Percentiles rank a stretch among this genome's conserved stretches.
These are phyloP conservation scores for Plasmodium inui DNA, from an alignment of 169 alveolate genomes.

Conservation along the genomic window DNA sequence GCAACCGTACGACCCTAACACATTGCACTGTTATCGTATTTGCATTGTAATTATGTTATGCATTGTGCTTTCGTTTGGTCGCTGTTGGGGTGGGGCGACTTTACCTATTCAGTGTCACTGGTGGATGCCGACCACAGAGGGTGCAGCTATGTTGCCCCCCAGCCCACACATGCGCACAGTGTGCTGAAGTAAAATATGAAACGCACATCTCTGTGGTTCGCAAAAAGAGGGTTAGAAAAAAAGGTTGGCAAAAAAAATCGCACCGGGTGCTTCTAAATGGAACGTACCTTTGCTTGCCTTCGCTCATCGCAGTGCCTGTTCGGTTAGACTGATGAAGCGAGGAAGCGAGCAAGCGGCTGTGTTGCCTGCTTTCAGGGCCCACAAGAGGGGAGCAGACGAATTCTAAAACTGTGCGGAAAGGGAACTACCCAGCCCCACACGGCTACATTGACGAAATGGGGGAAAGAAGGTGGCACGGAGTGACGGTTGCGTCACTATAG, in stretches of 20 bases:
- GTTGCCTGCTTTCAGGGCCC: neutral
- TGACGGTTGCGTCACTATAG: neutral
- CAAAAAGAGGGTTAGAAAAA: no score
- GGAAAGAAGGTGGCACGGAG: neutral
- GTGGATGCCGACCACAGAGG: neutral
- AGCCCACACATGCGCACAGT: neutral
- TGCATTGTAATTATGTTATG: neutral
- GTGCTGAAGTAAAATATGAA: neutral
- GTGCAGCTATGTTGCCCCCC: neutral
- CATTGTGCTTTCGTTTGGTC: neutral
- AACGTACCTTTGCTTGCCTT: neutral
- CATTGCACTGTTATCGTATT: neutral
- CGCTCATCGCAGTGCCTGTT: neutral
- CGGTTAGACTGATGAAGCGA: neutral
- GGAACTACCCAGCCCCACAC: neutral
- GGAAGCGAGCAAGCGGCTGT: neutral
- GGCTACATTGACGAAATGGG: neutral
- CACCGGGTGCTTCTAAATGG: neutral
- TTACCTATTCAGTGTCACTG: neutral
- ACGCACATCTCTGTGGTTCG: neutral
- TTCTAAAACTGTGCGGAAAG: no score
- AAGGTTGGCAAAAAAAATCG: no score
- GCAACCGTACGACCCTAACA: neutral
- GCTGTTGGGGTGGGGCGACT: neutral
- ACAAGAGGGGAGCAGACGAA: neutral